Base-by-base conservation (phyloP, 352 stramenopile species). In the Pythium monospermum region DNA sequence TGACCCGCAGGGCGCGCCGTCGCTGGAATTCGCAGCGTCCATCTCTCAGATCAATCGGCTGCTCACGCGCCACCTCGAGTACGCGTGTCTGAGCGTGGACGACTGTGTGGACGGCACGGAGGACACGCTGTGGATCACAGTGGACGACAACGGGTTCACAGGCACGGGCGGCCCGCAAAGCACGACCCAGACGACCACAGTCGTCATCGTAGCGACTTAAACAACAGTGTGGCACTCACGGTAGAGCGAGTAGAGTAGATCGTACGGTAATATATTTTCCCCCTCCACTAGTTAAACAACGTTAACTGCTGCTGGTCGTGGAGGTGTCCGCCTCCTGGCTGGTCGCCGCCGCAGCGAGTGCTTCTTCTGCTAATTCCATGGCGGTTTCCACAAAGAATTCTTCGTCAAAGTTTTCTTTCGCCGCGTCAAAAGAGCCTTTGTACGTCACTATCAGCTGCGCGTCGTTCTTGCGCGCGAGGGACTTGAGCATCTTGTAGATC, bases 331-430 rank as follows among this genome's bases (percentile, higher is more conserved):
- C 73, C 32, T 48, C 51, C 43, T 45, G 41, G 31, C 23, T 46
- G 23, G 40, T n/a, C n/a, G n/a, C n/a, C n/a, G n/a, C n/a, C n/a
- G n/a, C n/a, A n/a, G n/a, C 46, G 18, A 68, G 59, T 32, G 65
- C 66, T 56, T 94, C 83, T 19, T 92, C 73, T 12, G 77, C 83
- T 26, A 94, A 61, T 57, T 94, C 83, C 39, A 79, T 40, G 33
- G 81, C 83, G 52, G 88, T 91, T 43, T 94, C 79, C 28, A 91
- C 70, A 46, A 94, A 94, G 62, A 91, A 91, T 1, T 68, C 65
- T 45, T 76, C 84, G 60, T 94, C 81, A 53, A 94, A 91, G 13
- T 61, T 66, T 18, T 65, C 59, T 38, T 48, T 48, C 25, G 26
- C 41, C n/a, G n/a, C n/a, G 27, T 78, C 69, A 35, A 89, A 91